Conservation (phyloP, 177 flowering plant species). For the Telopea speciosissima region DNA sequence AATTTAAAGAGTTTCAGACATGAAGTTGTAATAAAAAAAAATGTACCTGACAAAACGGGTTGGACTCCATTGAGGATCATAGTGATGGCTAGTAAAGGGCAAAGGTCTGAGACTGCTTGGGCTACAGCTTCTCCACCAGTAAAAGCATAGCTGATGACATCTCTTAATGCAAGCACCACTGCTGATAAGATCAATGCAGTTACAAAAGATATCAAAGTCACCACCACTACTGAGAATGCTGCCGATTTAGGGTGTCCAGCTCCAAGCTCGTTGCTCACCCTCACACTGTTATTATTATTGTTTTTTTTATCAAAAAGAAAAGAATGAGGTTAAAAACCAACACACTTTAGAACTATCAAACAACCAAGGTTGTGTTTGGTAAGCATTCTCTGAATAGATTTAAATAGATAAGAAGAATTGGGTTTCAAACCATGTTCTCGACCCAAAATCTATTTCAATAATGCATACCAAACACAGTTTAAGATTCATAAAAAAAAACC, state of each 20-base stretch:
- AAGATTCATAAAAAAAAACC: too few species aligned
- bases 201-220: slow-evolving; percentile 41
- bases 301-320: too few species aligned
- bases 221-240: slow-evolving; percentile 54
- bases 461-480: too few species aligned
- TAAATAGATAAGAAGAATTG: too few species aligned
- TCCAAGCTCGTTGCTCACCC: slow-evolving; percentile 80
- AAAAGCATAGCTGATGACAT: slow-evolving; percentile 65
- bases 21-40: not conserved
- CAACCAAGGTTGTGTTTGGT: too few species aligned
- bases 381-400: too few species aligned
- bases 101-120: slow-evolving; percentile 58
- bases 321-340: too few species aligned
- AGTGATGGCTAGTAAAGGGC: slow-evolving; percentile 56
- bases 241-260: slow-evolving; percentile 71
- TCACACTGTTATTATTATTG: slow-evolving; percentile 37
- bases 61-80: slow-evolving; percentile 72
- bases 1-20: not conserved
- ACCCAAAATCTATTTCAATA: too few species aligned
- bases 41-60: slow-evolving; percentile 68
- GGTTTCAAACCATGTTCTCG: too few species aligned
- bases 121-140: slow-evolving; percentile 58
- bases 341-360: too few species aligned
- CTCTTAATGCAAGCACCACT: slow-evolving; percentile 36
- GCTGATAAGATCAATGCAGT: slow-evolving; percentile 40